phyloP scores from a whole-genome alignment of 148 eudicot genomes.

The Limonium bicolor region DNA sequence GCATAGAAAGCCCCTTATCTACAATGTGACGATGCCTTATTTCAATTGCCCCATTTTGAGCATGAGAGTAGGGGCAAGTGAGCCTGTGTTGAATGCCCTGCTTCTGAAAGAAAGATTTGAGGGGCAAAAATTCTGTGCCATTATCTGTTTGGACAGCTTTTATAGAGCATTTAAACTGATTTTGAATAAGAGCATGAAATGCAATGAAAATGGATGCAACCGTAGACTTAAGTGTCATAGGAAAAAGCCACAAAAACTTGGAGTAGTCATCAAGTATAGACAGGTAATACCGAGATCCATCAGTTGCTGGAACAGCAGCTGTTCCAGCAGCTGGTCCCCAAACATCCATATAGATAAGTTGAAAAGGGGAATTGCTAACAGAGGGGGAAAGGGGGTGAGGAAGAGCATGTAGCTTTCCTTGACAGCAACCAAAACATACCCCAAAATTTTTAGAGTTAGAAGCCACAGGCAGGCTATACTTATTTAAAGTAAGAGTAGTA shows the following conservation, averaged over 20 bases:
- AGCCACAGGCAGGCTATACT: not conserved
- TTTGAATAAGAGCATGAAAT: not conserved
- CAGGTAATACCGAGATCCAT: not conserved
- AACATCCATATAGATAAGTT: not conserved
- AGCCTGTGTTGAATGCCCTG: no score
- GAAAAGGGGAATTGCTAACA: not conserved
- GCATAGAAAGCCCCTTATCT: no score
- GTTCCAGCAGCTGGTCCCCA: constrained; percentile 6
- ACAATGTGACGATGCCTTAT: no score
- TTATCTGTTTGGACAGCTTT: not conserved
- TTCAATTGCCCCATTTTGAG: no score
- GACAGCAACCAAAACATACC: not conserved
- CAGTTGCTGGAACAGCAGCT: no score
- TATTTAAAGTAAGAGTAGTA: no score
- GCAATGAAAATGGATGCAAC: not conserved
- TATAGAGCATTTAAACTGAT: not conserved
- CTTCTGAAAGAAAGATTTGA: no score
- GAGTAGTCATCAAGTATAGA: not conserved
- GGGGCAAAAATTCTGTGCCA: no score
- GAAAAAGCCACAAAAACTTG: not conserved
- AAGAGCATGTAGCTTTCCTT: not conserved
- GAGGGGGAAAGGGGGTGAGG: not conserved
- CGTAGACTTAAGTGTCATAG: not conserved
- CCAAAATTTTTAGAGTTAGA: not conserved
- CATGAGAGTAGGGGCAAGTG: no score